A percentile compares a stretch with the other conserved stretches of the same genome.
phyloP scores from a whole-genome alignment of 305 asterid species.

The Ilex paraguariensis region DNA sequence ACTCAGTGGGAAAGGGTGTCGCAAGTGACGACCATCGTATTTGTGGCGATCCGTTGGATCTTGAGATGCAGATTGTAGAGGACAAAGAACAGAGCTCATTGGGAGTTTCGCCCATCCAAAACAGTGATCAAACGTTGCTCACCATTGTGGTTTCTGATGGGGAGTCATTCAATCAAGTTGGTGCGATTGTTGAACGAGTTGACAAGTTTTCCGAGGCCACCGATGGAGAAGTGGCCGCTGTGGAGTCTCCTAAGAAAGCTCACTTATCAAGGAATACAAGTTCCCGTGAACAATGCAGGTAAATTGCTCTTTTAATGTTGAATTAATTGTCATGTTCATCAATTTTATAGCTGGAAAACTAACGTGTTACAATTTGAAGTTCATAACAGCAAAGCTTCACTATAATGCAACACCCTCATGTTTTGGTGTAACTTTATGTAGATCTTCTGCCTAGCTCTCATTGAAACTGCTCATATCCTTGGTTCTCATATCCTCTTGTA shows the following conservation, averaged over 20 bases:
- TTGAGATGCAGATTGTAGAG: constrained; percentile 19
- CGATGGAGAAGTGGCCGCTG: constrained; percentile 1
- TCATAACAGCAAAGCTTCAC: too few species aligned
- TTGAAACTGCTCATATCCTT: too few species aligned
- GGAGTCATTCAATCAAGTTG: constrained; percentile 6
- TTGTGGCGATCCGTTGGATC: constrained; percentile 2
- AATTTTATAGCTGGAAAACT: too few species aligned
- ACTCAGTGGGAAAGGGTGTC: too few species aligned
- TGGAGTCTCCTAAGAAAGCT: constrained; percentile 18
- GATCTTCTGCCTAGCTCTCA: too few species aligned
- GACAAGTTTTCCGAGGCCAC: neutral
- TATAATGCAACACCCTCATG: too few species aligned
- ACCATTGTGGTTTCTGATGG: constrained; percentile 16
- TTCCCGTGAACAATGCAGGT: constrained; percentile 28
- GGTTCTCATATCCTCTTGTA: too few species aligned
- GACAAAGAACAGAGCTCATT: constrained; percentile 1
- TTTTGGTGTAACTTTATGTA: too few species aligned
- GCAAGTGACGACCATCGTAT: too few species aligned
- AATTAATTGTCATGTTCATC: too few species aligned
- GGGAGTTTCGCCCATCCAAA: neutral
- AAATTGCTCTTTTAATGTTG: neutral
- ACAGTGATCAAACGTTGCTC: constrained; percentile 8
- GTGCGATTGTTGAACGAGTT: constrained; percentile 1
- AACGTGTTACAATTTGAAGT: too few species aligned
- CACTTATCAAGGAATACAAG: constrained; percentile 21